Conservation (phyloP, 1,284 basidiomycete genomes). For the Ceratobasidium sp. region DNA sequence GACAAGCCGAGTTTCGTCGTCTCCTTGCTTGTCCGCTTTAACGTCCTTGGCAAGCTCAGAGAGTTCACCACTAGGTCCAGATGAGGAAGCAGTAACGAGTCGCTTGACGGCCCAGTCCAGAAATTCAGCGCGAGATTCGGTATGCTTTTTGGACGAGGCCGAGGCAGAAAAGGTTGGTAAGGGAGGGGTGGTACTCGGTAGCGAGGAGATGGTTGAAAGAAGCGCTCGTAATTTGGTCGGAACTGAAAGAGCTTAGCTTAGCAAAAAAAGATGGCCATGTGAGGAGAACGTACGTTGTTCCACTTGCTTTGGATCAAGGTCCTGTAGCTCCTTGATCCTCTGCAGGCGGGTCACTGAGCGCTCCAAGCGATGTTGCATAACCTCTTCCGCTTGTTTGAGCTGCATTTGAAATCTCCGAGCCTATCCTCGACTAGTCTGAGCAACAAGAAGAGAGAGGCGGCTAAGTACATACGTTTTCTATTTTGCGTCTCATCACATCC, state of each 20-base stretch:
- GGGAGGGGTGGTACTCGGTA: conserved; percentile 36
- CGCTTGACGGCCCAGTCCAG: conserved; percentile 40
- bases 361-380: conserved; percentile 21
- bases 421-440: conserved; percentile 21
- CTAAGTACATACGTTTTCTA: conserved; percentile 40
- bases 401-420: conserved; percentile 38
- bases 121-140: conserved; percentile 38
- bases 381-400: conserved; percentile 37
- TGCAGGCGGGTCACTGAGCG: conserved; percentile 31
- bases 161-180: conserved; percentile 6
- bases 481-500: conserved; percentile 35
- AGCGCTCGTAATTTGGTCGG: conserved; percentile 30
- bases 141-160: conserved; percentile 21
- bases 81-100: conserved; percentile 8
- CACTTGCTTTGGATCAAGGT: conserved; percentile 18
- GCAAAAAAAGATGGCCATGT: neutral
- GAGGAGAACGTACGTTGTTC: conserved; percentile 33
- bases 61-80: neutral
- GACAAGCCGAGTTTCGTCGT: neutral
- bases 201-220: conserved; percentile 31
- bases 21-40: conserved; percentile 2
- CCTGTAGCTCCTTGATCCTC: conserved; percentile 30
- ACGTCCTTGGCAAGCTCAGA: neutral
- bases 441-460: neutral
- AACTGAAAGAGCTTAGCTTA: conserved; percentile 27